Evolutionary conservation across 2,329 filamentous ascomycete species (phyloP), one percentile per base, ranked within the genome.

Genomic region (Didymella segeticola): DNA sequence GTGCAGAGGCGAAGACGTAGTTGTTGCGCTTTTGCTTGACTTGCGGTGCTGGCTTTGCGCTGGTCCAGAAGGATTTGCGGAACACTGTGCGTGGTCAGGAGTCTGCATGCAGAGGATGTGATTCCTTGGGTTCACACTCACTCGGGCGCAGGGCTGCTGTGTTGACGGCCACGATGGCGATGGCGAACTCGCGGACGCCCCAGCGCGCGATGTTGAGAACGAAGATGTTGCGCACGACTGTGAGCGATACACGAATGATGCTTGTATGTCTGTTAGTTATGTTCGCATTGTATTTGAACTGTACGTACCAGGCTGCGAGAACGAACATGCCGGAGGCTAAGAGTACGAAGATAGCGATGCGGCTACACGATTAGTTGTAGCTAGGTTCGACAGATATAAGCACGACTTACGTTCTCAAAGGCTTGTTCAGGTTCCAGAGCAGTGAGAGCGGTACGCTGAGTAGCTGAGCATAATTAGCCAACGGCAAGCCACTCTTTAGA

Each of bases 151-250:
- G 43, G 14, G 45, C 48, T 17, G 56, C 56, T 1, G 49, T 43
- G 27, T 61, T 61, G 33, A 61, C 58, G 1, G 58, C 58, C 2
- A 61, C 34, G 19, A 61, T 38, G 3, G 49, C 53, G n/a, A 58
- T 53, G 29, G 46, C 45, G n/a, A 56, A 55, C 23, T 61, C 56
- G 12, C 58, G 56, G 5, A 57, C 39, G 10, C 56, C 56, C 56
- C 58, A 61, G 3, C 58, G 58, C 1, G 58, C 56, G 23, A 61
- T 57, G 12, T 49, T 52, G 22, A 57, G 52, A n/a, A 58, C 46
- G 10, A 41, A 54, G 5, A 56, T 50, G 20, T 56, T 46, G 4
- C 52, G 58, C 1, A 61, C 49, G 1, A 55, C 56, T 17, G 56
- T 58, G 10, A 61, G 42, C 0, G 52, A 56, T 1, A 61, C 58